phyloP scores from a whole-genome alignment of 768 basidiomycete genomes.

The Lanmaoa rubissima region DNA sequence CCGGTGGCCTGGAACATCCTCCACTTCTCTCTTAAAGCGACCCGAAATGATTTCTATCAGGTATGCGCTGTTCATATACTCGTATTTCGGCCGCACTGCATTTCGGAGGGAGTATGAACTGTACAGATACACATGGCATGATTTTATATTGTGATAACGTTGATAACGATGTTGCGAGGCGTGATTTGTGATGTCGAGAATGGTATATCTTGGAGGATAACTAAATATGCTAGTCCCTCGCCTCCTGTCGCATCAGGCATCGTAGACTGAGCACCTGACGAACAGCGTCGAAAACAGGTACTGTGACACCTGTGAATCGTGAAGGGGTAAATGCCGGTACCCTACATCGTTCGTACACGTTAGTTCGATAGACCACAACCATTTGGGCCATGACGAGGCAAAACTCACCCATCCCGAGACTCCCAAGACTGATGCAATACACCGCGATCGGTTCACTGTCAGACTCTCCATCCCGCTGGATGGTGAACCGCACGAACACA shows the following conservation, averaged over 20 bases:
- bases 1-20: neutral
- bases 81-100: neutral
- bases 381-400: neutral
- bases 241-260: slow-evolving; percentile 15
- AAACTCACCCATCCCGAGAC: slow-evolving; percentile 67
- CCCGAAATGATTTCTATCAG: neutral
- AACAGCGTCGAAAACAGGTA: slow-evolving; percentile 95
- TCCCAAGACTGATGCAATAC: slow-evolving; percentile 71
- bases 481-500: slow-evolving; percentile 77
- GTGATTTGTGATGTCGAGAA: neutral
- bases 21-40: neutral
- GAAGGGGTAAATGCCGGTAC: slow-evolving; percentile 86
- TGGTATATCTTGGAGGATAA: neutral
- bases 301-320: slow-evolving; percentile 84
- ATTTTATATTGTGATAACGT: neutral
- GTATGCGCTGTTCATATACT: neutral
- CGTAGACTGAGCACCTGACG: slow-evolving; percentile 56
- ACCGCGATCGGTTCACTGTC: slow-evolving; percentile 67
- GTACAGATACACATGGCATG: neutral
- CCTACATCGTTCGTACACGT: slow-evolving; percentile 43
- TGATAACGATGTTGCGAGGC: neutral
- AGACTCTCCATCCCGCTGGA: slow-evolving; percentile 61
- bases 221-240: too few species aligned
- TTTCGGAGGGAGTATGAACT: neutral
- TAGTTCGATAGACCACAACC: neutral